phyloP scores from a whole-genome alignment of 345 rosid species.

The Chamaenerion angustifolium region DNA sequence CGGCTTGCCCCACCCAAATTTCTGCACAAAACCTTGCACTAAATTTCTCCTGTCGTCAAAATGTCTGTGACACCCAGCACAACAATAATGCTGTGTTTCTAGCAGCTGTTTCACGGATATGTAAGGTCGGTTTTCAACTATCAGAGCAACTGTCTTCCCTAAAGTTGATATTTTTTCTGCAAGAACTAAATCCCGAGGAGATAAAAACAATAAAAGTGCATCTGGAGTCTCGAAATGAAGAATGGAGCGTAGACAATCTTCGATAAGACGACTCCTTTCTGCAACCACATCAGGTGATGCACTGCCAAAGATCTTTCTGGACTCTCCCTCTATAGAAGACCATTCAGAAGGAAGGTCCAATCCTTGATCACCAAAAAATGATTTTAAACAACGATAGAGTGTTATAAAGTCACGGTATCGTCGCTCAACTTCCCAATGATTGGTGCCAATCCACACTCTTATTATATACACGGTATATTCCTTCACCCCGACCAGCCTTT shows the following conservation, averaged over 20 bases:
- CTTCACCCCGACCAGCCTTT: constrained; percentile 91
- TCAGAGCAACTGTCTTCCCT: constrained; percentile 79
- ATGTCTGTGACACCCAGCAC: constrained; percentile 86
- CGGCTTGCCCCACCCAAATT: constrained; percentile 91
- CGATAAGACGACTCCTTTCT: constrained; percentile 75
- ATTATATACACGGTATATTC: constrained; percentile 76
- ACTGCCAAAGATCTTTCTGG: constrained; percentile 69
- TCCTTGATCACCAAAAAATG: constrained; percentile 60
- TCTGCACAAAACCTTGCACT: constrained; percentile 55
- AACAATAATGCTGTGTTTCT: constrained; percentile 77
- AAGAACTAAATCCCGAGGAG: constrained; percentile 49
- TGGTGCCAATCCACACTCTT: constrained; percentile 63
- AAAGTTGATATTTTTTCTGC: constrained; percentile 29
- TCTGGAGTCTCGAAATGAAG: constrained; percentile 52
- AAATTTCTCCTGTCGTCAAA: constrained; percentile 70
- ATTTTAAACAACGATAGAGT: constrained; percentile 66
- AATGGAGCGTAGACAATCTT: constrained; percentile 66
- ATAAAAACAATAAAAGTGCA: constrained; percentile 62
- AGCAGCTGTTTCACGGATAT: constrained; percentile 62
- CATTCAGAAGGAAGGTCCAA: constrained; percentile 81
- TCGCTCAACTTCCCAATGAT: constrained; percentile 84
- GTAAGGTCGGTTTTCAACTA: constrained; percentile 57
- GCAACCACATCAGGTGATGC: constrained; percentile 72
- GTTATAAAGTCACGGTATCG: constrained; percentile 88
- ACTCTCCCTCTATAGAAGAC: constrained; percentile 72